Base-by-base conservation (phyloP, 345 rosid species). In the Carallia pectinifolia region DNA sequence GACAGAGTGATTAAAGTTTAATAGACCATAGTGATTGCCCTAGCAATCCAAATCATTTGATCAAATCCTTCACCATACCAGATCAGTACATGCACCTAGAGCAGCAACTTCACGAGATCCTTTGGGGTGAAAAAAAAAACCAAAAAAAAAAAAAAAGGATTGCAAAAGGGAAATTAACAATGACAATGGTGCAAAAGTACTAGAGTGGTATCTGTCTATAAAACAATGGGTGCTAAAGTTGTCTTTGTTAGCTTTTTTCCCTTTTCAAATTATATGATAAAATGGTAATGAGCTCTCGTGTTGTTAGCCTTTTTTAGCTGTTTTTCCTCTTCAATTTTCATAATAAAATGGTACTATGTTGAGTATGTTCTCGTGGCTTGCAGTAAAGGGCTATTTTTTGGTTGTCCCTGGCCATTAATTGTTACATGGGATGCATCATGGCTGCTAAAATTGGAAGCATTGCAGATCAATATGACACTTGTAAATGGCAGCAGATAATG, bases 1-100 rank as follows among this genome's bases (percentile, higher is more conserved):
- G 76, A 72, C 81, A 74, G 48, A 73, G 69, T 17, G 74, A 71
- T 74, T 69, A 66, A 79, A 82, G 88, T 84, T 81, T 84, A 85
- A 74, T 81, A 80, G 85, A 82, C 83, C 69, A 73, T 67, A 70
- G 87, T 89, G 65, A 89, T 86, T 72, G 68, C 78, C 54, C 61
- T 52, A 75, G 59, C 68, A 71, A 73, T 61, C 66, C 61, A 71
- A 71, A 79, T 78, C 69, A 77, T 69, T 65, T 74, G 70, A 76
- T 81, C 64, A 66, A 62, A 71, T 75, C 73, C 50, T 0, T 44
- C 50, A 12, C 50, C 16, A 44, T 12, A 44, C 50, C 50, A 12
- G 50, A 44, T 12, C 50, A 12, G 23, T 23, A 44, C 50, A 44
- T 44, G 50, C 50, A 44, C 50, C 50, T 15, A 44, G 34, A 33